Conservation (phyloP, 2,329 filamentous ascomycete genomes). For the Pestalotiopsis sp. region DNA sequence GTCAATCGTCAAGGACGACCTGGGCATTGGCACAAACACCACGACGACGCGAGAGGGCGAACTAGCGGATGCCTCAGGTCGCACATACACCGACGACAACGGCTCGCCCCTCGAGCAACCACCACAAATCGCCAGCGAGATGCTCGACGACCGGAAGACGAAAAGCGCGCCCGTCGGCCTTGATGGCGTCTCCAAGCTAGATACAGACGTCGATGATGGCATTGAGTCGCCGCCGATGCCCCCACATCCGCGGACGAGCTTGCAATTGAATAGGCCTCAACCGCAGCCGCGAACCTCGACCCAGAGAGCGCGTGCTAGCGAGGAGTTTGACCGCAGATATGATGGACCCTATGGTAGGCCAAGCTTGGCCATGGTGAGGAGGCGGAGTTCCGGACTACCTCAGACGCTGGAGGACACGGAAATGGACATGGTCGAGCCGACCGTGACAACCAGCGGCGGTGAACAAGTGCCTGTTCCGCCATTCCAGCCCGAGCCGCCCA, state of each 20-base stretch:
- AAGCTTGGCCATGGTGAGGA: conserved; percentile 23
- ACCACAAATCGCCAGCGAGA: neutral
- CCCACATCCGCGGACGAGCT: conserved; percentile 2
- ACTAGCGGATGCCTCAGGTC: neutral
- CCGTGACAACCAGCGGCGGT: neutral
- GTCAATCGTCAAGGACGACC: neutral
- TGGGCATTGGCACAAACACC: neutral
- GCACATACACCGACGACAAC: neutral
- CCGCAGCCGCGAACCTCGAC: conserved; percentile 1
- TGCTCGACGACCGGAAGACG: conserved; percentile 8
- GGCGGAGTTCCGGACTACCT: conserved; percentile 6
- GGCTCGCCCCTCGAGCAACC: neutral
- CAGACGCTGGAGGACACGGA: neutral
- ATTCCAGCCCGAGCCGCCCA: conserved; percentile 15
- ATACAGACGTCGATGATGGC: neutral
- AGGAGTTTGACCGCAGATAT: conserved; percentile 25
- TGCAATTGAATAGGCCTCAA: neutral
- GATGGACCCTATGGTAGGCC: conserved; percentile 27
- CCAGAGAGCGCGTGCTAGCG: conserved; percentile 19
- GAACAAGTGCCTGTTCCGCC: neutral
- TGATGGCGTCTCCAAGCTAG: neutral
- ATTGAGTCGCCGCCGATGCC: neutral
- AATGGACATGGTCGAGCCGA: neutral
- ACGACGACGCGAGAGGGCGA: neutral
- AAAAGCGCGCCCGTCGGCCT: conserved; percentile 3